Conservation (phyloP, 768 basidiomycete genomes). For the Mycena crocata region DNA sequence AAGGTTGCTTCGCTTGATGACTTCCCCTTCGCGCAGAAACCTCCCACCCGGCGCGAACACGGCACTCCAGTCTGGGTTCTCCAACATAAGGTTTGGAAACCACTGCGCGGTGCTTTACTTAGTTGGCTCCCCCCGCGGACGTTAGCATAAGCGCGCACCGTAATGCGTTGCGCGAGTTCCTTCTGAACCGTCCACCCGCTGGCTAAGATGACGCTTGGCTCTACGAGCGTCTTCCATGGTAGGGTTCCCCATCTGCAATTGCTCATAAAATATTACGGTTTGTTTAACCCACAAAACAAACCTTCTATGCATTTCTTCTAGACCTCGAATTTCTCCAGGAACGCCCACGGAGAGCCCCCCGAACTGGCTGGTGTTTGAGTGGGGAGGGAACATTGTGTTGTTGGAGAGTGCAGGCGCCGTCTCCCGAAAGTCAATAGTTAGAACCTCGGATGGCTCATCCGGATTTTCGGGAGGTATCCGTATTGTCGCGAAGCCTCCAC, state of each 20-base stretch:
- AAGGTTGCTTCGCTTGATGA: conserved; percentile 77
- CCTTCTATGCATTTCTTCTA: conserved; percentile 83
- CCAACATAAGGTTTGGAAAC: conserved; percentile 68
- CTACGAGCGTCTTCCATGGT: conserved; percentile 81
- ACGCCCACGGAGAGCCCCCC: conserved; percentile 93
- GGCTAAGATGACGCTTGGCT: conserved; percentile 81
- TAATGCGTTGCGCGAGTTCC: conserved; percentile 81
- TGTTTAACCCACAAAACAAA: conserved; percentile 85
- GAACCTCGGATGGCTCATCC: conserved; percentile 66
- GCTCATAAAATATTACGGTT: conserved; percentile 63
- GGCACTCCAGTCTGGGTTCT: conserved; percentile 78
- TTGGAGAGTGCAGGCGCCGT: conserved; percentile 81
- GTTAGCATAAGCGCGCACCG: conserved; percentile 54
- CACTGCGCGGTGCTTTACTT: conserved; percentile 42
- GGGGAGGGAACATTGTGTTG: conserved; percentile 77
- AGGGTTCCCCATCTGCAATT: conserved; percentile 86
- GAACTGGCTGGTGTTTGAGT: conserved; percentile 63
- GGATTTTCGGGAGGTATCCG: conserved; percentile 70
- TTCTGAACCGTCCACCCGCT: conserved; percentile 81
- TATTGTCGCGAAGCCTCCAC: conserved; percentile 88
- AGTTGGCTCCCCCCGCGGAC: conserved; percentile 6
- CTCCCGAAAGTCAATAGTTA: conserved; percentile 89
- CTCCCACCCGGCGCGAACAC: conserved; percentile 85
- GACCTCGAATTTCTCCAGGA: conserved; percentile 90
- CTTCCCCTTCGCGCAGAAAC: conserved; percentile 80